Conservation (phyloP, 2,329 filamentous ascomycete genomes). For the Sclerotinia subarctica region DNA sequence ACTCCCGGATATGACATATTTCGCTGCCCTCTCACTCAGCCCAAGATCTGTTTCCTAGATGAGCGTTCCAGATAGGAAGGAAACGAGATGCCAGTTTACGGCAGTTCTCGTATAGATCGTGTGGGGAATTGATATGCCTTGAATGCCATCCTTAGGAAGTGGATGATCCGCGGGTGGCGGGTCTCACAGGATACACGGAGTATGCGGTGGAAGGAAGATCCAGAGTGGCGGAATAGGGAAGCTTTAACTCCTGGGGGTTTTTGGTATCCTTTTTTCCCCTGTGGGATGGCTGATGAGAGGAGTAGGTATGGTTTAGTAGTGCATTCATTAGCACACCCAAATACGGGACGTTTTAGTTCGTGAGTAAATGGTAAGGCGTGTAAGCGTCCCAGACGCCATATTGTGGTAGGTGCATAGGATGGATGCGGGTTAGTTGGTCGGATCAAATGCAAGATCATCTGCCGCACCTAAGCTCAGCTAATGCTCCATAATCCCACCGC, state of each 20-base stretch:
- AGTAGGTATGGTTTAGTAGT: background rate
- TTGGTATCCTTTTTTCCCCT: background rate
- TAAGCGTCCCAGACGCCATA: background rate
- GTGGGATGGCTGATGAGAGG: background rate
- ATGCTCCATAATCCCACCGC: background rate
- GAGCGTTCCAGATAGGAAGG: background rate
- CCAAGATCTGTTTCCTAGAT: background rate
- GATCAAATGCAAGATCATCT: slow-evolving; percentile 6
- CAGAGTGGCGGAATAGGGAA: background rate
- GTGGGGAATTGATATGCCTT: background rate
- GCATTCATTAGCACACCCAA: background rate
- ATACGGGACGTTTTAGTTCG: background rate
- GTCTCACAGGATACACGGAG: background rate
- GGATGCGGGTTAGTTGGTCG: background rate
- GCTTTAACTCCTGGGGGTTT: background rate
- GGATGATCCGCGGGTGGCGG: background rate
- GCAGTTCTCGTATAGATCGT: slow-evolving; percentile 15
- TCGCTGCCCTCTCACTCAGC: slow-evolving; percentile 11
- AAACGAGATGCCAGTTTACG: slow-evolving; percentile 2
- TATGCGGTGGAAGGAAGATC: background rate
- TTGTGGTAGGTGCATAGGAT: slow-evolving; percentile 8
- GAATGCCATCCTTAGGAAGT: background rate
- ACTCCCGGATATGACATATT: background rate
- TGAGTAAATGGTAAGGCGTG: slow-evolving; percentile 1
- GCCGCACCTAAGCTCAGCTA: background rate